Evolutionary conservation across 352 stramenopile species (phyloP), one percentile per base, ranked within the genome.

Genomic region (Phytophthora sansomeana): DNA sequence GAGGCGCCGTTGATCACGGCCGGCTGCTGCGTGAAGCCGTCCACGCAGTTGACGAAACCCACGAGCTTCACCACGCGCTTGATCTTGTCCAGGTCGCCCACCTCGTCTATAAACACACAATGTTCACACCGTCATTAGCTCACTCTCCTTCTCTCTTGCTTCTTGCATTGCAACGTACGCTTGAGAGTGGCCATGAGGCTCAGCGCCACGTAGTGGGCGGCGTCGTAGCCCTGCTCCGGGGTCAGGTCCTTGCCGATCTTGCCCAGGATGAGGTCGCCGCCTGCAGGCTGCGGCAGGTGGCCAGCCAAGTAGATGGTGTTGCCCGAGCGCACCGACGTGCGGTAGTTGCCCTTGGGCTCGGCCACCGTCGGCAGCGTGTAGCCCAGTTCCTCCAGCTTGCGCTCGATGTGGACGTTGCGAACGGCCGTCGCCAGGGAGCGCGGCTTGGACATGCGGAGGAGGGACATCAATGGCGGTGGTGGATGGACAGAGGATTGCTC

Each of bases 61-160:
- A 98, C 91, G 52, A 99, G 77, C 88, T 99, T 99, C 29, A 99
- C 92, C 48, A 99, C 81, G 62, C 93, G 85, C 75, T 94, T 96
- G 56, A 99, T 86, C 55, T 92, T 86, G 78, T 98, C 95, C 49
- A 98, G 81, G 75, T 98, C 93, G 39, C 91, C 91, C 36, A 97
- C 66, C 60, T 96, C 89, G 39, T 88, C 83, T 92, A 54, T 39
- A 54, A 29, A 54, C 59, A 33, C 46, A 35, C 28, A 47, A 47
- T 26, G 13, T 10, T 10, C 33, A 38, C 9, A 16, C 14, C 14
- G 19, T 8, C 38, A 29, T 47, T 17, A 46, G 39, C 17, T 46
- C n/a, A 4, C 14, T 10, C 6, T 47, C 11, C 13, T 39, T n/a
- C 9, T n/a, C 33, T n/a, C 6, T 4, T 39, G 0, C 33, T n/a